Conservation (phyloP, 768 basidiomycete genomes). For the Russula compacta region DNA sequence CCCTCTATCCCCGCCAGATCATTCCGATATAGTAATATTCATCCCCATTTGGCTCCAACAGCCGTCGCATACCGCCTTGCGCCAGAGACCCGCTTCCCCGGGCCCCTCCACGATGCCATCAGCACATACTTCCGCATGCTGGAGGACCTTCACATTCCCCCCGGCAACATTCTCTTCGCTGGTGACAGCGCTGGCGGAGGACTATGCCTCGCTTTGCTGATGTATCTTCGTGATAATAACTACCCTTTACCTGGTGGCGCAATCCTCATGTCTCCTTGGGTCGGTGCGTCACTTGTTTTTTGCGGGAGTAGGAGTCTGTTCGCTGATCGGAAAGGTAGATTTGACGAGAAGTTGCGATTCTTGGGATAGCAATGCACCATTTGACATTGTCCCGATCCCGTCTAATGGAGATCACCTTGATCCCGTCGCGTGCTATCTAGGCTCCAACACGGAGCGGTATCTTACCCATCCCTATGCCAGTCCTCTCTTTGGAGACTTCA, state of each 20-base stretch:
- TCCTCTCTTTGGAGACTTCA: conserved; percentile 86
- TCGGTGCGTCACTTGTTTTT: conserved; percentile 50
- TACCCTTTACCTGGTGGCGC: conserved; percentile 80
- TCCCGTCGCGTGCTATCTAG: conserved; percentile 90
- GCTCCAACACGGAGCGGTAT: conserved; percentile 67
- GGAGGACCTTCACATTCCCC: conserved; percentile 81
- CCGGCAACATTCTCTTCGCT: conserved; percentile 80
- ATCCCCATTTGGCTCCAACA: conserved; percentile 29
- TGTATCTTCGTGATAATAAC: conserved; percentile 90
- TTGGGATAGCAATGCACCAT: conserved; percentile 90
- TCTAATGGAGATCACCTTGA: conserved; percentile 75
- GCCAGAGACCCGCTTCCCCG: conserved; percentile 91
- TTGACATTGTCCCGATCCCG: conserved; percentile 72
- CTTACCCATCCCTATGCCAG: conserved; percentile 95
- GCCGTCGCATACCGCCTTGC: conserved; percentile 92
- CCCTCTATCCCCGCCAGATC: background rate
- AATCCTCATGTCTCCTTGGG: conserved; percentile 92
- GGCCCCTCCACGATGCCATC: conserved; percentile 80
- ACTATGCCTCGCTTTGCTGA: conserved; percentile 69
- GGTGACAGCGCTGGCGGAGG: conserved; percentile 96
- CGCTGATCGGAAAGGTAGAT: conserved; percentile 36
- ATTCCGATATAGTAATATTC: background rate
- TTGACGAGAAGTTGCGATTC: conserved; percentile 96
- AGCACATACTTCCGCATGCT: conserved; percentile 78
- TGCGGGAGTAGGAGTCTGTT: background rate